Conservation (phyloP, 2,329 filamentous ascomycete genomes). For the Trichoderma pleuroti region DNA sequence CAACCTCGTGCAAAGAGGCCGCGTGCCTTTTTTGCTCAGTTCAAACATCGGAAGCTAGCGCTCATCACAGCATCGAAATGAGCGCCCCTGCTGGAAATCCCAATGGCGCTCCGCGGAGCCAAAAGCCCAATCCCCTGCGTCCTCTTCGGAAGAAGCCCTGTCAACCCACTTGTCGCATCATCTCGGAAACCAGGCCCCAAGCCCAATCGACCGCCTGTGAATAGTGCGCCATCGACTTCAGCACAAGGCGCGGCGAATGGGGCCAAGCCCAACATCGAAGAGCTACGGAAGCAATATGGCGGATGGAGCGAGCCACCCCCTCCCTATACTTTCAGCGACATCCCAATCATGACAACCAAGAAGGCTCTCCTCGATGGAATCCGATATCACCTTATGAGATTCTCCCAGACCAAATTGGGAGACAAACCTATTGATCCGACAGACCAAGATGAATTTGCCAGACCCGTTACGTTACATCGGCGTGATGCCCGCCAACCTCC, state of each 20-base stretch:
- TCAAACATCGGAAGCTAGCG: background rate
- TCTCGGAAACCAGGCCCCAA: slow-evolving; percentile 44
- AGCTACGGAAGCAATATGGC: slow-evolving; percentile 45
- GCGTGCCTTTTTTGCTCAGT: background rate
- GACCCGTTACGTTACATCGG: slow-evolving; percentile 83
- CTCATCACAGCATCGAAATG: slow-evolving; percentile 35
- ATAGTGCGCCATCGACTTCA: slow-evolving; percentile 15
- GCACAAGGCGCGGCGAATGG: slow-evolving; percentile 28
- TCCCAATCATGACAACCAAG: slow-evolving; percentile 79
- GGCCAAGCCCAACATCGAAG: slow-evolving; percentile 37
- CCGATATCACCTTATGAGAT: slow-evolving; percentile 82
- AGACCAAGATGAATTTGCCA: slow-evolving; percentile 74
- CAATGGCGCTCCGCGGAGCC: slow-evolving; percentile 32
- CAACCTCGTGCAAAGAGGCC: slow-evolving; percentile 2
- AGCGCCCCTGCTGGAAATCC: slow-evolving; percentile 39
- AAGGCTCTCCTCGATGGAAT: slow-evolving; percentile 73
- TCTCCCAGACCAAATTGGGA: slow-evolving; percentile 56
- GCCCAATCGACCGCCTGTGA: slow-evolving; percentile 23
- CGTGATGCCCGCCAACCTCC: slow-evolving; percentile 74
- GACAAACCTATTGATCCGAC: slow-evolving; percentile 65
- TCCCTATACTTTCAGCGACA: slow-evolving; percentile 47
- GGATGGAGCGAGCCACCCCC: slow-evolving; percentile 57
- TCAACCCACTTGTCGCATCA: slow-evolving; percentile 62
- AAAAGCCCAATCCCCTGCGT: slow-evolving; percentile 37
- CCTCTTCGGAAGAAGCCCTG: slow-evolving; percentile 42